phyloP scores from a whole-genome alignment of 208 protist genomes.

The Tetramitus jugosus region DNA sequence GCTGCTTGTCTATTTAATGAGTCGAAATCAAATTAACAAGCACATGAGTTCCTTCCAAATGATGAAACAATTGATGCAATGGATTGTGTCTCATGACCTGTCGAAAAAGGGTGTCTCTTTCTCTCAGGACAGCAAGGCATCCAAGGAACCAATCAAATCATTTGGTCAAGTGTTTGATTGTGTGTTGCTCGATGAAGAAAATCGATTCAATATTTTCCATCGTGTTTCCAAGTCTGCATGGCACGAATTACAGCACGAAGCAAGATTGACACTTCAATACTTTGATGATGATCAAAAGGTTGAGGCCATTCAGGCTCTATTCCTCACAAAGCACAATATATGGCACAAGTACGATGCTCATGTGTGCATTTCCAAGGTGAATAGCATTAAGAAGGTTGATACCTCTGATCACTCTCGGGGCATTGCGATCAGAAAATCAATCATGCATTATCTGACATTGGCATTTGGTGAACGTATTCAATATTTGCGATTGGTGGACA shows the following conservation, averaged over 20 bases:
- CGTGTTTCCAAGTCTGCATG: background rate
- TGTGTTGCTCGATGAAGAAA: background rate
- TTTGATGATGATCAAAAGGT: background rate
- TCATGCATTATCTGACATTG: background rate
- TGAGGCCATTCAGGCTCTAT: background rate
- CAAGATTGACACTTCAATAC: background rate
- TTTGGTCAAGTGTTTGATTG: background rate
- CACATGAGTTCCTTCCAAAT: constrained; percentile 13
- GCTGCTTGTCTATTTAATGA: background rate
- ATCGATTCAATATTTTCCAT: constrained; percentile 2
- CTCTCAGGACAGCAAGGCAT: background rate
- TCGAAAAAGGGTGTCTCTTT: background rate
- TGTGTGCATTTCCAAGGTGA: background rate
- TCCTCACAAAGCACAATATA: background rate
- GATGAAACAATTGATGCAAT: constrained; percentile 4
- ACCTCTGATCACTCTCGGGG: background rate
- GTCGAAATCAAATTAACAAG: background rate
- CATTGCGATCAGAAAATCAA: background rate
- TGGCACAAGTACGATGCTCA: background rate
- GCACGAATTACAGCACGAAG: background rate
- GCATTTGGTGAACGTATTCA: background rate
- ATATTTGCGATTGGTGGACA: background rate
- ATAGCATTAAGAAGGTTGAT: background rate
- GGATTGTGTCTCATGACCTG: background rate
- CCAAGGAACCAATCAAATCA: background rate